These are phyloP conservation scores for Pterula multifida DNA, from an alignment of 1,284 basidiomycete genomes.

Conservation along the genomic window DNA sequence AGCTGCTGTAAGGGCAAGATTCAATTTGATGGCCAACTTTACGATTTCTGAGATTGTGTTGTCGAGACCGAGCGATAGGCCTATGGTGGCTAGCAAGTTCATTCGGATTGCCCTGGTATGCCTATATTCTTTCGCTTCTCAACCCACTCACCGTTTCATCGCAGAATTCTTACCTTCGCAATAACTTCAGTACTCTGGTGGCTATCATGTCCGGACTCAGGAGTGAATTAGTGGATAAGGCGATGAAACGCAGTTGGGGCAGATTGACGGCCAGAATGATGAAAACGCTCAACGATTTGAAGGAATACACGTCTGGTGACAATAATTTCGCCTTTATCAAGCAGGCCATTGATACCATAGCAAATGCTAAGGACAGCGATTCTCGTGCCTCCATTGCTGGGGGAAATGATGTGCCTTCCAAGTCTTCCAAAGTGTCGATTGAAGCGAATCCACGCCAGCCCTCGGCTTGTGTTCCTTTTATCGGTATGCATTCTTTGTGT, in stretches of 20 bases:
- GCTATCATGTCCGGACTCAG: conserved; percentile 75
- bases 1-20: conserved; percentile 71
- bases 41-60: conserved; percentile 70
- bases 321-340: conserved; percentile 74
- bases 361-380: conserved; percentile 40
- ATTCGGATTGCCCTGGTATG: conserved; percentile 78
- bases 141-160: conserved; percentile 7
- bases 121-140: conserved; percentile 4
- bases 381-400: background rate
- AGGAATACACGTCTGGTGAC: conserved; percentile 50
- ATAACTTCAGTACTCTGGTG: conserved; percentile 73
- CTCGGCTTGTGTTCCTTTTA: conserved; percentile 59
- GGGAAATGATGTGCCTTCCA: background rate
- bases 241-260: conserved; percentile 59
- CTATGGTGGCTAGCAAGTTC: conserved; percentile 63
- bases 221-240: conserved; percentile 57
- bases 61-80: conserved; percentile 56
- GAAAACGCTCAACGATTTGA: conserved; percentile 68
- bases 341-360: conserved; percentile 49
- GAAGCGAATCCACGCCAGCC: background rate
- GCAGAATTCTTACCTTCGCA: conserved; percentile 78
- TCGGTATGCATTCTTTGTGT: conserved; percentile 36
- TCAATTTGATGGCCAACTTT: conserved; percentile 81
- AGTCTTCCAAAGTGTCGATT: background rate
- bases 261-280: conserved; percentile 64